Evolutionary conservation across 2,329 filamentous ascomycete species (phyloP).

Genomic region (Bipolaris bicolor): DNA sequence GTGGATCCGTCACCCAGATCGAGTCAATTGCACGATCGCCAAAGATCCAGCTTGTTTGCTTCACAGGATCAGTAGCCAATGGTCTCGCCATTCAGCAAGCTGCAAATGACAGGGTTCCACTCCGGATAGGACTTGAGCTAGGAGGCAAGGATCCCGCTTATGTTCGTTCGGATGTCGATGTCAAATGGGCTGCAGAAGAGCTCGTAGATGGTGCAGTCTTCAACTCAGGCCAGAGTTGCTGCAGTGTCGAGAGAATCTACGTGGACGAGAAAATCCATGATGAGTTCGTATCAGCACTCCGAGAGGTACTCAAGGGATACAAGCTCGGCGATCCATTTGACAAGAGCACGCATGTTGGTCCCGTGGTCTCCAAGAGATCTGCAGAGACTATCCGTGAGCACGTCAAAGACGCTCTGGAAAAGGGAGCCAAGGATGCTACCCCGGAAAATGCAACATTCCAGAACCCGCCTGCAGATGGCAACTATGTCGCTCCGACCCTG

Average conservation of each 20-base stretch:
- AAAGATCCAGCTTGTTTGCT: slow-evolving; percentile 81
- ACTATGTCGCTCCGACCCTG: slow-evolving; percentile 87
- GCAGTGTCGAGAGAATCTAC: slow-evolving; percentile 89
- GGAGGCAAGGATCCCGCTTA: slow-evolving; percentile 96
- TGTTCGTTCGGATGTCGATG: slow-evolving; percentile 81
- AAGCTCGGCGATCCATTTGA: slow-evolving; percentile 87
- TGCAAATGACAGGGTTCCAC: slow-evolving; percentile 76
- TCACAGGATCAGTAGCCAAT: slow-evolving; percentile 90
- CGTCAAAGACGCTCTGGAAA: slow-evolving; percentile 79
- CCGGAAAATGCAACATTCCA: slow-evolving; percentile 80
- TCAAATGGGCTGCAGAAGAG: slow-evolving; percentile 89
- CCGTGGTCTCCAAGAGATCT: slow-evolving; percentile 82
- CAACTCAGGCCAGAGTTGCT: slow-evolving; percentile 98
- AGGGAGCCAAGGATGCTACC: slow-evolving; percentile 84
- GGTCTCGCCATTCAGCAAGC: slow-evolving; percentile 86
- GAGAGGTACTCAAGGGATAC: slow-evolving; percentile 78
- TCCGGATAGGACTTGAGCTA: slow-evolving; percentile 86
- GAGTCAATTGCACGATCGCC: slow-evolving; percentile 80
- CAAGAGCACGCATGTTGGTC: slow-evolving; percentile 79
- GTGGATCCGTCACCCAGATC: slow-evolving; percentile 76
- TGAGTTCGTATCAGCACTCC: slow-evolving; percentile 76
- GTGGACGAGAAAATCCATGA: slow-evolving; percentile 86
- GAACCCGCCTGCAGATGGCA: slow-evolving; percentile 75
- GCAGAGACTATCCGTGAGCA: slow-evolving; percentile 78
- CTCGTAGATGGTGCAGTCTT: slow-evolving; percentile 96